Evolutionary conservation across 441 rosid genomes (phyloP), one percentile per base, ranked within the genome.

Genomic region (Gossypium trilobum): DNA sequence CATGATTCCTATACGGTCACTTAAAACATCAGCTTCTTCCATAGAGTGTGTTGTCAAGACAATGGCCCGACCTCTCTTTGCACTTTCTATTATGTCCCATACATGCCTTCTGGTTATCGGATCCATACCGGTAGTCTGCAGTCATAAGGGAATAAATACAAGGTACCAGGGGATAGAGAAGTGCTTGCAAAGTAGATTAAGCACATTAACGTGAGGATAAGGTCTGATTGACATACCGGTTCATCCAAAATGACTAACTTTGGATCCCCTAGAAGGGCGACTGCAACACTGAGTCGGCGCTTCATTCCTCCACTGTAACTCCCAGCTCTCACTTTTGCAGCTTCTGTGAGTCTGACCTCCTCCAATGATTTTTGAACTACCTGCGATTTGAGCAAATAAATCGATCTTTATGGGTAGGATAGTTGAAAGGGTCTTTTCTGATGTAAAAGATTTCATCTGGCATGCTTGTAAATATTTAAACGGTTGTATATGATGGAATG

Each of bases 251-350:
- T 86, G 76, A 91, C 90, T 23, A 94, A 78, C 86, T 88, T 94
- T 6, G 97, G 98, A 81, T 91, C 85, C 68, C 96, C 98, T 62
- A 91, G 81, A 69, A 94, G 95, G 54, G 97, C 88, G 60, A 87
- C 82, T 73, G 98, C 98, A 70, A 91, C 95, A 81, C 98, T 94
- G 44, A 94, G 88, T 68, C 98, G 83, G 17, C 97, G 93, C 73
- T 86, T 91, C 98, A 91, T 94, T 81, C 98, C 98, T 78, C 97
- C 96, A 81, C 99, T 94, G 78, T 92, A 90, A 78, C 92, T 90
- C 70, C 97, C 93, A 67, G 97, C 85, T 86, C 97, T 90, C 27
- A 90, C 79, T 76, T 82, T 87, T 13, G 86, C 86, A 1, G 90
- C 80, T 67, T 85, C 91, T 5, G 81, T 87, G 46, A 94, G 88